Evolutionary conservation across 1,284 basidiomycete genomes (phyloP).

Genomic region (Papiliotrema flavescens): DNA sequence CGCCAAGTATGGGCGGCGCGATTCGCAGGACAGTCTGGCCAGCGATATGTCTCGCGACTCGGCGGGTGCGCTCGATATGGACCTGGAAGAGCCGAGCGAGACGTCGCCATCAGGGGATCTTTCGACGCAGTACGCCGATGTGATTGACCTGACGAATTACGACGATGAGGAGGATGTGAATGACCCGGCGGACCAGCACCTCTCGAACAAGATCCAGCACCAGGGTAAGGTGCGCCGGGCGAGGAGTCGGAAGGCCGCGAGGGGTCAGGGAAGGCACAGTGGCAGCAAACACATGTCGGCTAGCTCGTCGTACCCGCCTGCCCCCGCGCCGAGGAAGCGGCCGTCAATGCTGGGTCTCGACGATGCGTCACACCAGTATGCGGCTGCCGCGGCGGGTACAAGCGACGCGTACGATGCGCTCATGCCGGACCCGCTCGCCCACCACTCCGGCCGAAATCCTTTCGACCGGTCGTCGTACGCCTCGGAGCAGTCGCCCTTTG

Average conservation of each 20-base stretch:
- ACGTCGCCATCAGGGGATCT: not conserved
- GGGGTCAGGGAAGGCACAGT: not conserved
- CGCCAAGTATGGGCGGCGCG: slow-evolving; percentile 25
- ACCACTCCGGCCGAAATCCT: too few species aligned
- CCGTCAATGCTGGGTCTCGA: not conserved
- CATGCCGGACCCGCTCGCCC: too few species aligned
- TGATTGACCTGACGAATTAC: slow-evolving; percentile 72
- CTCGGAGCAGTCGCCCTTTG: too few species aligned
- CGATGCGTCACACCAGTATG: slow-evolving; percentile 6
- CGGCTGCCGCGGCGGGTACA: not conserved
- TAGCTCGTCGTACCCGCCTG: not conserved
- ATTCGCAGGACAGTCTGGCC: slow-evolving; percentile 11
- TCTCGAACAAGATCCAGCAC: slow-evolving; percentile 61
- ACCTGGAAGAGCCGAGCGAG: too few species aligned
- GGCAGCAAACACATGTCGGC: not conserved
- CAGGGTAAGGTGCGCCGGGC: slow-evolving; percentile 67
- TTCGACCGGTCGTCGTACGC: too few species aligned
- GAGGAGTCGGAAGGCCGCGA: slow-evolving; percentile 51
- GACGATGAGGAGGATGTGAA: slow-evolving; percentile 73
- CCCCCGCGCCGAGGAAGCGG: too few species aligned
- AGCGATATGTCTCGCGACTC: slow-evolving; percentile 15
- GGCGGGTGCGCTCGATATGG: slow-evolving; percentile 10
- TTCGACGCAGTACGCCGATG: slow-evolving; percentile 50
- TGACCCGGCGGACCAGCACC: slow-evolving; percentile 62
- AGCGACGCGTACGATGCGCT: slow-evolving; percentile 2